Conservation (phyloP, 1,284 basidiomycete species). For the Puccinia coronata region DNA sequence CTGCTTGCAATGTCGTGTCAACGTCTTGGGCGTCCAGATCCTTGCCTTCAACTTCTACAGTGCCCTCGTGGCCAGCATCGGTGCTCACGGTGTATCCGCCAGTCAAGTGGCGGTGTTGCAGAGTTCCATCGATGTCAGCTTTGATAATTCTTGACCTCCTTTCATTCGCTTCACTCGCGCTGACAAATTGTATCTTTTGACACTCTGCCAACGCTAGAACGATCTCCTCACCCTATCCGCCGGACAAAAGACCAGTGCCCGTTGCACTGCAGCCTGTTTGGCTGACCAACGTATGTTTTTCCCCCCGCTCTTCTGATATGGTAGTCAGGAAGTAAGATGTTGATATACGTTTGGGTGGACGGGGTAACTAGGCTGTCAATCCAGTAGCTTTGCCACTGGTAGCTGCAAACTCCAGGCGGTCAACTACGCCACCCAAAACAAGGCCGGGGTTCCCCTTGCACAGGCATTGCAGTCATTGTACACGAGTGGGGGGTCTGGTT, state of each 20-base stretch:
- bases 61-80: constrained; percentile 24
- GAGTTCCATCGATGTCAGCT: not conserved
- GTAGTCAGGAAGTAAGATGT: no score
- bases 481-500: constrained; percentile 1
- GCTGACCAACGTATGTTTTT: not conserved
- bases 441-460: constrained; percentile 15
- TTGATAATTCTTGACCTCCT: no score
- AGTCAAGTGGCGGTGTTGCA: not conserved
- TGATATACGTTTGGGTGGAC: no score
- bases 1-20: constrained; percentile 30
- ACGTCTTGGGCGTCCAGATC: constrained; percentile 26
- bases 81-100: constrained; percentile 10
- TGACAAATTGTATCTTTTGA: not conserved
- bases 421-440: constrained; percentile 27
- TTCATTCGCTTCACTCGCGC: no score
- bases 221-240: constrained; percentile 5
- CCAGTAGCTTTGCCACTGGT: not conserved
- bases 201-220: not conserved
- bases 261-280: not conserved
- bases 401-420: not conserved
- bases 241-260: constrained; percentile 6
- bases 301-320: not conserved
- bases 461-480: constrained; percentile 20
- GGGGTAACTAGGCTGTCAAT: constrained; percentile 28
- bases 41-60: constrained; percentile 9